These are phyloP conservation scores for Eutypella sp. DNA, from an alignment of 2,329 filamentous ascomycete genomes.

Conservation along the genomic window DNA sequence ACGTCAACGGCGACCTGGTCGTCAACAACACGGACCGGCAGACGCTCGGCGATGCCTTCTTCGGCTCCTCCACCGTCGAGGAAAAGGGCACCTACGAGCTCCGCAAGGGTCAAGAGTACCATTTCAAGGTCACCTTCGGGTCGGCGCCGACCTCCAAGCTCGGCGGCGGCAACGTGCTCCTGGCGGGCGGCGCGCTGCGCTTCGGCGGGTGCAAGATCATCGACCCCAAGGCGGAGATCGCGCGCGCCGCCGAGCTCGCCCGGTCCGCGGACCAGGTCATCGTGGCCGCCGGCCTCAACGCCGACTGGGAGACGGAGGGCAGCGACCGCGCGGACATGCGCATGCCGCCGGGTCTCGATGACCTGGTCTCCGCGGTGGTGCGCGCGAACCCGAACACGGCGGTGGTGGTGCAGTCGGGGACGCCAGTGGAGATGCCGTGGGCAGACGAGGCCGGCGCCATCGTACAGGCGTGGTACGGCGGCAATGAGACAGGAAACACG, in stretches of 20 bases:
- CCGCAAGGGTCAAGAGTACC: constrained; percentile 55
- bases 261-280: constrained; percentile 70
- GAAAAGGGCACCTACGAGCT: constrained; percentile 55
- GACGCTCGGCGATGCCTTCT: constrained; percentile 57
- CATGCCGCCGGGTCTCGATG: constrained; percentile 67
- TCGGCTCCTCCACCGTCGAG: constrained; percentile 59
- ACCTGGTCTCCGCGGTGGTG: constrained; percentile 61
- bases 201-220: constrained; percentile 57
- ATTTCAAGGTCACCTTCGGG: constrained; percentile 54
- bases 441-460: constrained; percentile 51
- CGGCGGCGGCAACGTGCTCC: constrained; percentile 42
- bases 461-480: constrained; percentile 78
- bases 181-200: constrained; percentile 56
- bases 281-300: constrained; percentile 71
- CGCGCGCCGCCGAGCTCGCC: constrained; percentile 63
- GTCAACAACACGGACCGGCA: constrained; percentile 65
- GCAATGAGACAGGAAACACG: constrained; percentile 79
- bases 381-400: constrained; percentile 64
- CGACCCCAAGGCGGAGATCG: constrained; percentile 54
- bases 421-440: constrained; percentile 70
- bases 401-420: constrained; percentile 74
- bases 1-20: constrained; percentile 56
- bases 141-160: constrained; percentile 55
- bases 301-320: constrained; percentile 78
- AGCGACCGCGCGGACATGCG: constrained; percentile 74